Percentiles rank a stretch among this genome's conserved stretches.
These are phyloP conservation scores for Aspergillus puulaauensis DNA, from an alignment of 2,329 filamentous ascomycete genomes.

Conservation along the genomic window DNA sequence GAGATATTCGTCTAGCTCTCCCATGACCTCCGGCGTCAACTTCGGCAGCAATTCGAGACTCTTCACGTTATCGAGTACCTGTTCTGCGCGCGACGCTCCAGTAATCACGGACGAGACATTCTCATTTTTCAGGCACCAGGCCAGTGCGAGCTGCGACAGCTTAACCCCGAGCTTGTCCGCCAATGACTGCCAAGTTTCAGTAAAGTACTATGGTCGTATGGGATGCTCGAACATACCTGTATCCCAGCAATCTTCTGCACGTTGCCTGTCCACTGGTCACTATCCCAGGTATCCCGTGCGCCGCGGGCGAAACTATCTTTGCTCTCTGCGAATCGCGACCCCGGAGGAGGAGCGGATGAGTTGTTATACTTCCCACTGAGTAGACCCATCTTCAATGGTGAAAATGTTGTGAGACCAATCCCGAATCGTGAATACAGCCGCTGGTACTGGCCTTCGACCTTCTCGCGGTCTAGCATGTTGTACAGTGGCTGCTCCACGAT, in stretches of 20 bases:
- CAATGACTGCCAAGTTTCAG: neutral
- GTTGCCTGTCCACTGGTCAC: constrained; percentile 40
- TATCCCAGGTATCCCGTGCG: constrained; percentile 38
- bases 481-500: constrained; percentile 62
- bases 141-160: constrained; percentile 56
- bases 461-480: constrained; percentile 62
- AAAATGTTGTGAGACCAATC: constrained; percentile 64
- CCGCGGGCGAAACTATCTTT: constrained; percentile 57
- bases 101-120: constrained; percentile 50
- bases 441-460: constrained; percentile 62
- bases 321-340: constrained; percentile 58
- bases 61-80: constrained; percentile 46
- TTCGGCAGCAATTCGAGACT: constrained; percentile 46
- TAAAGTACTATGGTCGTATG: neutral
- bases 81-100: constrained; percentile 46
- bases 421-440: constrained; percentile 62
- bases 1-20: constrained; percentile 45
- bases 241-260: constrained; percentile 52
- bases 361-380: constrained; percentile 69
- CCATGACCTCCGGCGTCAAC: constrained; percentile 45
- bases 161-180: constrained; percentile 49
- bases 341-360: constrained; percentile 53
- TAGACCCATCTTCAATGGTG: constrained; percentile 61
- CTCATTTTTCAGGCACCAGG: constrained; percentile 60
- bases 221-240: constrained; percentile 17